phyloP scores from a whole-genome alignment of 371 early-diverging fungal genomes.

The Mucor irregularis region DNA sequence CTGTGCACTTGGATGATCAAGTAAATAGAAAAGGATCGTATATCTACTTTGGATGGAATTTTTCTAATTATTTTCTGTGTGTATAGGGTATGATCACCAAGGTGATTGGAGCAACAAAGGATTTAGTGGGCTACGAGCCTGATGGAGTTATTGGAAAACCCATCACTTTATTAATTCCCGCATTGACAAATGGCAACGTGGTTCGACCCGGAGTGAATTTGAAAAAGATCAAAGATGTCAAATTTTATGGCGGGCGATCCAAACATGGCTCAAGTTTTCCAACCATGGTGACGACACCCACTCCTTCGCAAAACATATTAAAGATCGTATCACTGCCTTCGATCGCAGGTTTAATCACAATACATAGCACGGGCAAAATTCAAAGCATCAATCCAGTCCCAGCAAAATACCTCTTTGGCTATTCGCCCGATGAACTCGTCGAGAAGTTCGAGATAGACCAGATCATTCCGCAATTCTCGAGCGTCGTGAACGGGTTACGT shows the following conservation, averaged over 20 bases:
- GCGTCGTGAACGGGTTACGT: slow-evolving; percentile 19
- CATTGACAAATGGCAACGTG: slow-evolving; percentile 36
- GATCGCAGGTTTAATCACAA: slow-evolving; percentile 67
- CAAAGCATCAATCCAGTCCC: slow-evolving; percentile 69
- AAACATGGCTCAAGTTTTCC: slow-evolving; percentile 61
- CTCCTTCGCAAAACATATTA: background rate
- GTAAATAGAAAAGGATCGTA: too few species aligned
- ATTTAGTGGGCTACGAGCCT: slow-evolving; percentile 59
- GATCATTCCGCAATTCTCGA: slow-evolving; percentile 62
- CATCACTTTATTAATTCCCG: slow-evolving; percentile 53
- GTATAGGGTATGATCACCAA: slow-evolving; percentile 48
- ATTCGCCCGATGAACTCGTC: slow-evolving; percentile 45
- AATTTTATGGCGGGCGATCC: slow-evolving; percentile 62
- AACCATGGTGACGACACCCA: slow-evolving; percentile 41
- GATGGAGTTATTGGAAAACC: slow-evolving; percentile 52
- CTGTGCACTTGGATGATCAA: slow-evolving; percentile 23
- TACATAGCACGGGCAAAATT: slow-evolving; percentile 54
- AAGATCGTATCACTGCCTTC: slow-evolving; percentile 67
- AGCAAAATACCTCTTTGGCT: slow-evolving; percentile 73
- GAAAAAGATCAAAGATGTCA: slow-evolving; percentile 49
- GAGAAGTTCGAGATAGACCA: slow-evolving; percentile 53
- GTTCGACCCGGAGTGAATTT: slow-evolving; percentile 45
- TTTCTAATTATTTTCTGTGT: background rate
- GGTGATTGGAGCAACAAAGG: slow-evolving; percentile 49
- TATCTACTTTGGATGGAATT: too few species aligned